Conservation (phyloP, 1,139 yeast species). For the Scheffersomyces segobiensis region DNA sequence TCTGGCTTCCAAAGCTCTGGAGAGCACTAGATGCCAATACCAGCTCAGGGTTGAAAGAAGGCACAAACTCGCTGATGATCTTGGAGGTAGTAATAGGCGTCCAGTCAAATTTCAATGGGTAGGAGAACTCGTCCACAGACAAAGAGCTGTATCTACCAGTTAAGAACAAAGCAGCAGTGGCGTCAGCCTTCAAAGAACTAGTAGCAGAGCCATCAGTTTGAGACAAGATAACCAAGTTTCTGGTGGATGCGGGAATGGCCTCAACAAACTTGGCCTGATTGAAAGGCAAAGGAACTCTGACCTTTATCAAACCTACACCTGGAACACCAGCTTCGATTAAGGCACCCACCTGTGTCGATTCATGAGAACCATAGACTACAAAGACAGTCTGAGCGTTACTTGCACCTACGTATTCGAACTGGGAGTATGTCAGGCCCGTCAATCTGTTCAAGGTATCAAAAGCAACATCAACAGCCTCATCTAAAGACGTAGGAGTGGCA, state of each 20-base stretch:
- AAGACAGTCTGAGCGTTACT: conserved; percentile 65
- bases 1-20: conserved; percentile 13
- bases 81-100: conserved; percentile 55
- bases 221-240: conserved; percentile 65
- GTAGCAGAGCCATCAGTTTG: conserved; percentile 38
- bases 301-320: conserved; percentile 64
- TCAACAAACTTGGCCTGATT: conserved; percentile 59
- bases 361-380: conserved; percentile 76
- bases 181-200: conserved; percentile 62
- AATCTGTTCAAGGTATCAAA: conserved; percentile 53
- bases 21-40: conserved; percentile 11
- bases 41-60: conserved; percentile 30
- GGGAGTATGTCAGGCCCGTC: conserved; percentile 59
- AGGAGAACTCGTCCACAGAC: conserved; percentile 52
- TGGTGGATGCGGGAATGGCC: conserved; percentile 58
- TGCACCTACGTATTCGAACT: conserved; percentile 73
- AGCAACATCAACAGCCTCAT: conserved; percentile 42
- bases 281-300: conserved; percentile 81
- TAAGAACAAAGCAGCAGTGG: conserved; percentile 70
- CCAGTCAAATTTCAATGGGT: conserved; percentile 56
- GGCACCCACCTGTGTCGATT: conserved; percentile 53
- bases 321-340: conserved; percentile 35
- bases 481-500: conserved; percentile 28
- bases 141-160: conserved; percentile 41
- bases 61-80: conserved; percentile 46